A percentile compares a stretch with the other conserved stretches of the same genome.
phyloP scores from a whole-genome alignment of 2,329 filamentous ascomycete species.

The Venturia nashicola region DNA sequence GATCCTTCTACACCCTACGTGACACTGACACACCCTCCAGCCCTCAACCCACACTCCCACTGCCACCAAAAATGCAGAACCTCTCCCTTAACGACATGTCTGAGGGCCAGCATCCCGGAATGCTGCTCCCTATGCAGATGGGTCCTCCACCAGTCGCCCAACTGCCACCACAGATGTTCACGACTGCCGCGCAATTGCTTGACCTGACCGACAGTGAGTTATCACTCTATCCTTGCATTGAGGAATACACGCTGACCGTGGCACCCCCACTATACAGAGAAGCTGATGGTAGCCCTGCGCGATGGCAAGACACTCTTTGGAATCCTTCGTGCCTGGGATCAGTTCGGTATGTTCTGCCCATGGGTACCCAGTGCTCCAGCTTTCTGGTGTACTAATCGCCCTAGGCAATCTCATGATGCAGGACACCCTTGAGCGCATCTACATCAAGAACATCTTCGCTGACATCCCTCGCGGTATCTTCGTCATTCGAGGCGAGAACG shows the following conservation, averaged over 20 bases:
- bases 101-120: not conserved
- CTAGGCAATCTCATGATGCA: conserved; percentile 89
- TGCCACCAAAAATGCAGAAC: conserved; percentile 11
- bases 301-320: conserved; percentile 92
- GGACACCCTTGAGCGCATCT: conserved; percentile 82
- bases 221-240: conserved; percentile 7
- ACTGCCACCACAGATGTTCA: conserved; percentile 93
- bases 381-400: not conserved
- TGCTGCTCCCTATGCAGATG: not conserved
- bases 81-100: conserved; percentile 11
- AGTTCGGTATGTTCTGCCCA: conserved; percentile 58
- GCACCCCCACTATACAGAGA: conserved; percentile 49
- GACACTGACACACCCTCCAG: not conserved
- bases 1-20: not conserved
- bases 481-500: conserved; percentile 90
- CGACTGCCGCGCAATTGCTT: conserved; percentile 86
- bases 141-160: conserved; percentile 37
- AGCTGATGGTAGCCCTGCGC: conserved; percentile 80
- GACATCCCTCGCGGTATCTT: conserved; percentile 81
- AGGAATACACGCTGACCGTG: not conserved
- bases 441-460: conserved; percentile 61
- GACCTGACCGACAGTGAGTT: conserved; percentile 92
- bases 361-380: too few species aligned
- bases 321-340: conserved; percentile 89
- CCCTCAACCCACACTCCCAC: not conserved